Base-by-base conservation (phyloP, 495 filamentous ascomycete species). In the Penicillium arizonense region DNA sequence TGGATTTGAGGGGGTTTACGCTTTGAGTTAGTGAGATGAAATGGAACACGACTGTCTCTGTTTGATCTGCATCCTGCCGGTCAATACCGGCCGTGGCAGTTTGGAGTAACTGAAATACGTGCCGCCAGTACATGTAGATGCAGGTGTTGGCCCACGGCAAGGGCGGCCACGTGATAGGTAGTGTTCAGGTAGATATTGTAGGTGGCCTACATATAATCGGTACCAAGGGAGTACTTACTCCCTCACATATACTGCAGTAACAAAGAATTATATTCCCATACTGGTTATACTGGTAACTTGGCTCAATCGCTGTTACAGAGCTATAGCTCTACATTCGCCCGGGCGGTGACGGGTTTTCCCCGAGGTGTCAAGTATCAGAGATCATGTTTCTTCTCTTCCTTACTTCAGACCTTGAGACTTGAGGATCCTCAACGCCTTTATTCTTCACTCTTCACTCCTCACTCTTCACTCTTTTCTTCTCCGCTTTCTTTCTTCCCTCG, bases 391-490 rank as follows among this genome's bases (percentile, higher is more conserved):
- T 42, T 34, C 23, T 35, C 37, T 47, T 47, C 18, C 36, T 43
- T 40, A 24, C 24, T 28, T 36, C 48, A 23, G 47, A 42, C 32
- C 39, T 41, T 11, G 28, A 28, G 21, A 30, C 28, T 34, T 46
- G 16, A 47, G 33, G 14, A 47, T 36, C 21, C 18, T 11, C 9
- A 33, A 32, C 12, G 40, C 40, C 48, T 46, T 41, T 2, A 38
- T 33, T 36, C 42, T 46, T 33, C n/a, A 33, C 42, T 38, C n/a
- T 24, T 41, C 43, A 53, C 42, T 42, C 42, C 49, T 57, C 49
- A 18, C 56, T 66, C 50, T 64, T 59, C 66, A 62, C 60, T 66
- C 55, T 44, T 47, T 51, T 37, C 24, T 30, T 43, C 2, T 35
- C 21, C 32, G 34, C 44, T 37, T 41, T 30, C 45, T 49, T 44